Percentiles rank a stretch among this genome's conserved stretches.
phyloP scores from a whole-genome alignment of 129 eudicot genomes.

The Heracleum sosnowskyi region DNA sequence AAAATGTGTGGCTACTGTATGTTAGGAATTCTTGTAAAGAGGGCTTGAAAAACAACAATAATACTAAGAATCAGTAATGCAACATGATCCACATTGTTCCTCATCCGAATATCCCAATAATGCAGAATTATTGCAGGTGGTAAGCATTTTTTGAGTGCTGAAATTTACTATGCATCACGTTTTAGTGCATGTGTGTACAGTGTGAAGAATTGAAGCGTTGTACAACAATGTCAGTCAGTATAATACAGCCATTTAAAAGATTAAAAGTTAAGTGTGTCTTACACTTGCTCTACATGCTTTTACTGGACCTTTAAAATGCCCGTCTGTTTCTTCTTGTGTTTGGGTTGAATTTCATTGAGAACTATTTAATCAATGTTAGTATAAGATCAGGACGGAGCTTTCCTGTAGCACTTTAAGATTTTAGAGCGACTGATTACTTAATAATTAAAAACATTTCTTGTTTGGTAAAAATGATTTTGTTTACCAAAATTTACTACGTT shows the following conservation, averaged over 20 bases:
- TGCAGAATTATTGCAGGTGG: background rate
- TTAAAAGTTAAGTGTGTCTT: background rate
- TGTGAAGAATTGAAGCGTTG: background rate
- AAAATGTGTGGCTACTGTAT: background rate
- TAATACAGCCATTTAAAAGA: background rate
- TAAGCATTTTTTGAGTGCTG: background rate
- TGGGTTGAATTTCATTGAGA: no score
- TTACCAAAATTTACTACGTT: no score
- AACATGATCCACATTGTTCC: background rate
- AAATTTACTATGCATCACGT: background rate
- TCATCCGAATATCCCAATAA: background rate
- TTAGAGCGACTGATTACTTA: no score
- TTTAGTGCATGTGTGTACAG: background rate
- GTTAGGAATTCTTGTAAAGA: background rate
- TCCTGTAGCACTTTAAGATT: no score
- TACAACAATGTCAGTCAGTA: background rate
- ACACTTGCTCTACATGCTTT: no score
- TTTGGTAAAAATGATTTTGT: no score
- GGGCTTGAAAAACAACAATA: slow-evolving; percentile 6
- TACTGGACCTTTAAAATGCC: no score
- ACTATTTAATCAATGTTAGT: no score
- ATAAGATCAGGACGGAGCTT: no score
- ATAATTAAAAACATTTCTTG: no score
- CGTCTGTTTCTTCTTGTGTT: no score
- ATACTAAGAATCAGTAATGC: background rate